Evolutionary conservation across 306 rosid species (phyloP).

Genomic region (Notholithocarpus densiflorus): DNA sequence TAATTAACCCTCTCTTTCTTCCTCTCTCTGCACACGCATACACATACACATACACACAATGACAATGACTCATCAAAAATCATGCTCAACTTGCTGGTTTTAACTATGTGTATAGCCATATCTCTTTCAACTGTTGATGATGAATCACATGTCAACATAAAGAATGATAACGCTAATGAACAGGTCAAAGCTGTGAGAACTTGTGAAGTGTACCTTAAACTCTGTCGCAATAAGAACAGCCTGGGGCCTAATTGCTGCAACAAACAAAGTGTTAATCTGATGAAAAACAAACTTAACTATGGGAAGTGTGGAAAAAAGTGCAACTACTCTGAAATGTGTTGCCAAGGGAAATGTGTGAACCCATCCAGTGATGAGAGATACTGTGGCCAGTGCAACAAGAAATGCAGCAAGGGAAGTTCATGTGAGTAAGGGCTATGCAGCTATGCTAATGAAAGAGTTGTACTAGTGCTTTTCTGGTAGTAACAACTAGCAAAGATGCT

Average conservation of each 20-base stretch:
- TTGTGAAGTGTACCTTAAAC: slow-evolving; percentile 40
- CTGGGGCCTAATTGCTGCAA: slow-evolving; percentile 53
- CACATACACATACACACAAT: background rate
- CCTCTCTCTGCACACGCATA: background rate
- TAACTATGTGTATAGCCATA: slow-evolving; percentile 32
- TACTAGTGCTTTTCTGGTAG: background rate
- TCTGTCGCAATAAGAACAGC: slow-evolving; percentile 35
- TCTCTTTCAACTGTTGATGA: slow-evolving; percentile 10
- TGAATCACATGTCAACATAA: background rate
- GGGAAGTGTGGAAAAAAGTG: slow-evolving; percentile 70
- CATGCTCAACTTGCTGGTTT: slow-evolving; percentile 24
- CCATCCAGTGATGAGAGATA: slow-evolving; percentile 8
- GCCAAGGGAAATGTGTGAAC: slow-evolving; percentile 56
- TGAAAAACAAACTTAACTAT: slow-evolving; percentile 41
- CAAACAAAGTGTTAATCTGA: slow-evolving; percentile 42
- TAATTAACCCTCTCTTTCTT: background rate
- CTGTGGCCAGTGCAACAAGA: slow-evolving; percentile 19
- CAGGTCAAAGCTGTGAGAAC: slow-evolving; percentile 9
- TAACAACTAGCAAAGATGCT: background rate
- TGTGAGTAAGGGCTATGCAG: slow-evolving; percentile 60
- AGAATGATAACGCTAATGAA: background rate
- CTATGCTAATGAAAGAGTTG: slow-evolving; percentile 36
- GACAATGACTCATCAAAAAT: slow-evolving; percentile 31
- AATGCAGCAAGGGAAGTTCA: slow-evolving; percentile 33
- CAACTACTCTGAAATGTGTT: slow-evolving; percentile 43